A percentile compares a stretch with the other conserved stretches of the same genome.
Conservation (phyloP, 495 filamentous ascomycete species). For the Penicillium coffeae region DNA sequence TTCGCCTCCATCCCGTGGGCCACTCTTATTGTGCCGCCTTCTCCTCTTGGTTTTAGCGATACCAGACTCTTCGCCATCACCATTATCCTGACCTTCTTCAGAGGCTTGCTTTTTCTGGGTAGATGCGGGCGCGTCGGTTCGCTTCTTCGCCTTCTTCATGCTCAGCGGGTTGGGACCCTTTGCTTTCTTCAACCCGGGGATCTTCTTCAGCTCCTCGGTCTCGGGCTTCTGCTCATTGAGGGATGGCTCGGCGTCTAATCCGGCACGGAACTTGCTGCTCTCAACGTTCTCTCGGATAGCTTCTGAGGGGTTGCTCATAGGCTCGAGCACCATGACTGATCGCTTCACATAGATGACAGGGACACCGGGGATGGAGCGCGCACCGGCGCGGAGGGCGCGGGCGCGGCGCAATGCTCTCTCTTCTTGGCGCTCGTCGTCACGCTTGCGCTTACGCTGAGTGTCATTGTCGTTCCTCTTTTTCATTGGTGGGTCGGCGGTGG, state of each 20-base stretch:
- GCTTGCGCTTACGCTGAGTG: constrained; percentile 21
- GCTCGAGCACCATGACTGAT: constrained; percentile 87
- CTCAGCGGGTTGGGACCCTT: constrained; percentile 90
- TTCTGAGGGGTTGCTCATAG: constrained; percentile 65
- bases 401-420: constrained; percentile 32
- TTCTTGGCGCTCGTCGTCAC: constrained; percentile 28
- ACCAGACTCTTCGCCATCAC: constrained; percentile 18
- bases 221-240: constrained; percentile 22
- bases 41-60: constrained; percentile 40
- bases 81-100: constrained; percentile 14
- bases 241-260: constrained; percentile 56
- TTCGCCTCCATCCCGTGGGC: constrained; percentile 5
- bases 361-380: constrained; percentile 59
- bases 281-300: constrained; percentile 64
- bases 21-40: constrained; percentile 42
- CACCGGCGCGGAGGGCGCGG: constrained; percentile 29
- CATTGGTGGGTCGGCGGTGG: constrained; percentile 51
- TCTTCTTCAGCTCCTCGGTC: constrained; percentile 48
- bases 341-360: constrained; percentile 80
- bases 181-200: constrained; percentile 64
- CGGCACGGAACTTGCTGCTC: constrained; percentile 68
- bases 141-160: constrained; percentile 77
- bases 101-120: constrained; percentile 15
- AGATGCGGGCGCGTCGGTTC: constrained; percentile 1
- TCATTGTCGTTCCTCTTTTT: constrained; percentile 23